Percentiles rank a stretch among this genome's conserved stretches.
Evolutionary conservation across 1,139 yeast species (phyloP).

Genomic region (Candida sp.): DNA sequence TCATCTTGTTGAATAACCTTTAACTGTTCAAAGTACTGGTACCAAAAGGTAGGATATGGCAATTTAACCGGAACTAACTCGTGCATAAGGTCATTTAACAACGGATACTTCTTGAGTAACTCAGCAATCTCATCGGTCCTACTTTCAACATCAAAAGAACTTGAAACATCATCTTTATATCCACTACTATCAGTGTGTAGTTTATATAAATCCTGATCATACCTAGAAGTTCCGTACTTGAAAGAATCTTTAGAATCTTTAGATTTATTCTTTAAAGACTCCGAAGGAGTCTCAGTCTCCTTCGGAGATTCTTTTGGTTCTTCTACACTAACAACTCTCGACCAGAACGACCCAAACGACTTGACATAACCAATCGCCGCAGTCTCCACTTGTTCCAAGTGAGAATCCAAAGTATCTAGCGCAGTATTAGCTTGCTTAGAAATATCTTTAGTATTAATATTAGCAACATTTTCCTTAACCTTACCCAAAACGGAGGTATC

Average conservation of each 20-base stretch:
- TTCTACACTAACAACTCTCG: constrained; percentile 44
- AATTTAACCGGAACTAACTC: constrained; percentile 65
- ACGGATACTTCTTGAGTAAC: constrained; percentile 46
- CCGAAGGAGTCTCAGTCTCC: constrained; percentile 7
- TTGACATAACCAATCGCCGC: constrained; percentile 58
- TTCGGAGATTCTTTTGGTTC: constrained; percentile 15
- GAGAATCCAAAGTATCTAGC: constrained; percentile 64
- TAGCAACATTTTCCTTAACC: not conserved
- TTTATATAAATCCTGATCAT: constrained; percentile 37
- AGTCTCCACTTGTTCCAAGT: constrained; percentile 64
- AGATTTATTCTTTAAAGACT: no score
- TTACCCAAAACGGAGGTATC: not conserved
- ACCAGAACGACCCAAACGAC: constrained; percentile 56
- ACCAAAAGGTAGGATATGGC: constrained; percentile 69
- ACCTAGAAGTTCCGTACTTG: constrained; percentile 39
- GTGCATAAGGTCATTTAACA: constrained; percentile 55
- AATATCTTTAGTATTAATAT: constrained; percentile 17
- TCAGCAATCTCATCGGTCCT: constrained; percentile 52
- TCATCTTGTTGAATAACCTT: constrained; percentile 60
- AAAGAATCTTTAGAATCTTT: constrained; percentile 14
- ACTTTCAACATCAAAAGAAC: constrained; percentile 40
- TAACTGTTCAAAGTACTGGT: constrained; percentile 59
- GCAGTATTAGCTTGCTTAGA: constrained; percentile 50
- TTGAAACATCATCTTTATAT: constrained; percentile 15
- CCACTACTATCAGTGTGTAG: constrained; percentile 31